Percentiles rank a stretch among this genome's conserved stretches.
Evolutionary conservation across 306 rosid species (phyloP).

Genomic region (Ammopiptanthus mongolicus): DNA sequence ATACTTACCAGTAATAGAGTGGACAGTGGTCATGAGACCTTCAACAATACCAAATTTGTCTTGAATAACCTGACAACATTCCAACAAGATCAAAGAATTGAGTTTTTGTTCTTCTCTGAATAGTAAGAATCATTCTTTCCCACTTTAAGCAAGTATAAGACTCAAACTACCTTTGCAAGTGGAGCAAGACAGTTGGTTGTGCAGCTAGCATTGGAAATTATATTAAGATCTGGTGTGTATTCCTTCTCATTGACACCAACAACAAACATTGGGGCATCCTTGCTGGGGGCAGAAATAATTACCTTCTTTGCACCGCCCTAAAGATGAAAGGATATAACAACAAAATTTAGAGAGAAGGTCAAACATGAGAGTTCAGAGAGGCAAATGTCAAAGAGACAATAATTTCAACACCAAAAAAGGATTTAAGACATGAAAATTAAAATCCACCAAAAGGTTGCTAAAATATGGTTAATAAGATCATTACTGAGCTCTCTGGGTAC

Average conservation of each 20-base stretch:
- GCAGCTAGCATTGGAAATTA: slow-evolving; percentile 88
- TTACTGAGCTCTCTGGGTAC: neutral
- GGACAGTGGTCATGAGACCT: slow-evolving; percentile 82
- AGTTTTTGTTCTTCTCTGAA: neutral
- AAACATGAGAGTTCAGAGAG: neutral
- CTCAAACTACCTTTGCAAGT: slow-evolving; percentile 63
- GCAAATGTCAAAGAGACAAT: neutral
- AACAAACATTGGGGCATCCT: slow-evolving; percentile 94
- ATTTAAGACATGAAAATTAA: neutral
- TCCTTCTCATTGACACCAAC: slow-evolving; percentile 94
- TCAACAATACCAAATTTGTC: slow-evolving; percentile 70
- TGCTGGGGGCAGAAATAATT: slow-evolving; percentile 89
- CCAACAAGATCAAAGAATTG: neutral
- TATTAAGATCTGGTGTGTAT: slow-evolving; percentile 52
- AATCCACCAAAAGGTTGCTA: neutral
- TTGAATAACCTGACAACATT: slow-evolving; percentile 49
- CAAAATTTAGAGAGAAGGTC: neutral
- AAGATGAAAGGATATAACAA: neutral
- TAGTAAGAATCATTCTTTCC: neutral
- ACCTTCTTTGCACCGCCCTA: slow-evolving; percentile 98
- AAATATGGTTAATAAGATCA: neutral
- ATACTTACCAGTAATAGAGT: slow-evolving; percentile 58
- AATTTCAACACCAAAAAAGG: neutral
- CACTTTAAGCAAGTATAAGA: neutral
- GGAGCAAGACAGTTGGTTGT: slow-evolving; percentile 95